Base-by-base conservation (phyloP, 768 basidiomycete species). In the Suillus lakei region DNA sequence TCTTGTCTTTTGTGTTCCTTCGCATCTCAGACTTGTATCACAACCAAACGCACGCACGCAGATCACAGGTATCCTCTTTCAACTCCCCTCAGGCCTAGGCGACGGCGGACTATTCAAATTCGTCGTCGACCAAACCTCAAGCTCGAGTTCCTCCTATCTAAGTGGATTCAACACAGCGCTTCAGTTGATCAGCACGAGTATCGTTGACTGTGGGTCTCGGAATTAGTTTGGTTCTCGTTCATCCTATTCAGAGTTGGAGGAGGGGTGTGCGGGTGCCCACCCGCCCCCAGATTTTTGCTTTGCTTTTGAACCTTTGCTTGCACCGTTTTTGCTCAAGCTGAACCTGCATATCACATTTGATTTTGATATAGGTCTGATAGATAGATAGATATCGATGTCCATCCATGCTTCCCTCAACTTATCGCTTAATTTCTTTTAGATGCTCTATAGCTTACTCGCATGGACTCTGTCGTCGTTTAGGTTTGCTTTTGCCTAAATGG, bases 161-260 rank as follows among this genome's bases (percentile, higher is more conserved):
- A 85, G 86, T 23, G 91, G 90, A 0, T 94, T 94, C 80, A 81
- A 84, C 71, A 91, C 91, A 4, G 92, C 91, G 5, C 79, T 91
- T 67, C 90, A 91, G 74, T 81, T 95, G 44, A 86, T 95, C 34
- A 85, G 88, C 9, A 92, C 94, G 12, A 86, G 90, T 21, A 88
- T 95, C 71, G 92, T 77, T 91, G n/a, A 91, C 92, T 0, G 91
- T 96, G 67, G 93, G 93, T 5, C 78, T 94, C 5, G 90, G 91
- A 16, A 83, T 92, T 43, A 85, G 89, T 4, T 80, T 92, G 28
- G 88, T 86, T 1, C 73, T 91, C 28, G 87, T 91, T 4, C 85
- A 89, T 74, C 89, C 88, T 4, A 80, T 89, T 43, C 86, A 84
- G 71, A 87, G 87, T 65, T 78, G 84, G 30, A 79, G 82, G 61